phyloP scores from a whole-genome alignment of 2,329 filamentous ascomycete genomes.

The Scytalidium sp. region DNA sequence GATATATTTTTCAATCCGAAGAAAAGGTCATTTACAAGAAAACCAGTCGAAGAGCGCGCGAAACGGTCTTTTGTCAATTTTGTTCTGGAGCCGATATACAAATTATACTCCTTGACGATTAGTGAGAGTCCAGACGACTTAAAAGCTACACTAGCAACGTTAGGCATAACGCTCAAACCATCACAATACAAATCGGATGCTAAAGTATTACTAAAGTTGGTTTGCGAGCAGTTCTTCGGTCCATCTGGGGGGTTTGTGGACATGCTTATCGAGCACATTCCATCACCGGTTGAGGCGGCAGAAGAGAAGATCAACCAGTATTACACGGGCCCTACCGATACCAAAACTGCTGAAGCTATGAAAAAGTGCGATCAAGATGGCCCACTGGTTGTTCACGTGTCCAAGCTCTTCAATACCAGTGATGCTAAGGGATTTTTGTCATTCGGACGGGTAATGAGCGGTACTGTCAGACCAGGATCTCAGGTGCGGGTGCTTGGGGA shows the following conservation, averaged over 20 bases:
- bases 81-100: slow-evolving; percentile 94
- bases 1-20: slow-evolving; percentile 94
- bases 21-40: slow-evolving; percentile 89
- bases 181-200: slow-evolving; percentile 90
- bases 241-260: slow-evolving; percentile 88
- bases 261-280: slow-evolving; percentile 88
- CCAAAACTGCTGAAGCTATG: slow-evolving; percentile 78
- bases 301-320: slow-evolving; percentile 76
- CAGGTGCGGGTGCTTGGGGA: slow-evolving; percentile 91
- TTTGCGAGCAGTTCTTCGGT: slow-evolving; percentile 95
- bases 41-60: slow-evolving; percentile 74
- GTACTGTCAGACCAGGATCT: slow-evolving; percentile 76
- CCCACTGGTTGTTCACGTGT: slow-evolving; percentile 85
- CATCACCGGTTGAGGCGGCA: slow-evolving; percentile 78
- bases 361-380: slow-evolving; percentile 82
- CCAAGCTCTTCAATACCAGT: slow-evolving; percentile 85
- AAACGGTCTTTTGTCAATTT: slow-evolving; percentile 92
- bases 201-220: slow-evolving; percentile 80
- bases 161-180: slow-evolving; percentile 87
- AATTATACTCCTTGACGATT: slow-evolving; percentile 92
- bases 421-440: slow-evolving; percentile 92
- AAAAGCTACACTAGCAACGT: slow-evolving; percentile 69
- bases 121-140: slow-evolving; percentile 85
- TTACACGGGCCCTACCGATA: slow-evolving; percentile 88
- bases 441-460: slow-evolving; percentile 89